These are phyloP conservation scores for Chrysanthemum seticuspe DNA, from an alignment of 129 eudicot species.

Conservation along the genomic window DNA sequence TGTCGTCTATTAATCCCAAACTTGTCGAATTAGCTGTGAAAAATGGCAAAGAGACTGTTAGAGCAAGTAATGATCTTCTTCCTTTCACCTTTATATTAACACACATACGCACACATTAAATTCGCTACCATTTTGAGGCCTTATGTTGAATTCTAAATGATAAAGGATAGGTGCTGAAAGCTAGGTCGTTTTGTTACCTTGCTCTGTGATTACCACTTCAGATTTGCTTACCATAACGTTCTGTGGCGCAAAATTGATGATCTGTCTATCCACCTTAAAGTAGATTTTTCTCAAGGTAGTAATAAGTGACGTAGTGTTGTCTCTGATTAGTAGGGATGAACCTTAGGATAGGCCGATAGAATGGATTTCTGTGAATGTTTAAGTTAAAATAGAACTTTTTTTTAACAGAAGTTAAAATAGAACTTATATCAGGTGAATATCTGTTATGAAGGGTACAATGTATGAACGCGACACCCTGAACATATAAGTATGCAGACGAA, in stretches of 20 bases:
- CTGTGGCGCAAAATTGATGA: not conserved
- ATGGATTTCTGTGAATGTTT: no score
- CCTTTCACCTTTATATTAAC: not conserved
- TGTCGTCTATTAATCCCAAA: slow-evolving; percentile 70
- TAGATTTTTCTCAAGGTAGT: not conserved
- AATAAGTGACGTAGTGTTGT: not conserved
- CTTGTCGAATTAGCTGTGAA: slow-evolving; percentile 75
- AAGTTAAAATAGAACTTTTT: no score
- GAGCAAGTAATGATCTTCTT: slow-evolving; percentile 33
- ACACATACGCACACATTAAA: not conserved
- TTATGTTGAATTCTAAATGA: no score
- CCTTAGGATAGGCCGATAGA: not conserved
- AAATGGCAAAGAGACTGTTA: slow-evolving; percentile 83
- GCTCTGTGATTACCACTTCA: no score
- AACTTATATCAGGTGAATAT: no score
- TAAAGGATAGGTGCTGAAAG: not conserved
- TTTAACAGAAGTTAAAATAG: no score
- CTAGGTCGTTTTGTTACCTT: not conserved
- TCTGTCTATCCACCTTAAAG: not conserved
- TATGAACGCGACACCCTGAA: no score
- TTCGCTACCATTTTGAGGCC: no score
- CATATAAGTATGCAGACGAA: no score
- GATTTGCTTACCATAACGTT: not conserved
- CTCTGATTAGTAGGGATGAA: not conserved
- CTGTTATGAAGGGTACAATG: no score